Percentiles rank a stretch among this genome's conserved stretches.
Conservation (phyloP, 176 grass and related monocot genomes). For the Aegilops sharonensis region DNA sequence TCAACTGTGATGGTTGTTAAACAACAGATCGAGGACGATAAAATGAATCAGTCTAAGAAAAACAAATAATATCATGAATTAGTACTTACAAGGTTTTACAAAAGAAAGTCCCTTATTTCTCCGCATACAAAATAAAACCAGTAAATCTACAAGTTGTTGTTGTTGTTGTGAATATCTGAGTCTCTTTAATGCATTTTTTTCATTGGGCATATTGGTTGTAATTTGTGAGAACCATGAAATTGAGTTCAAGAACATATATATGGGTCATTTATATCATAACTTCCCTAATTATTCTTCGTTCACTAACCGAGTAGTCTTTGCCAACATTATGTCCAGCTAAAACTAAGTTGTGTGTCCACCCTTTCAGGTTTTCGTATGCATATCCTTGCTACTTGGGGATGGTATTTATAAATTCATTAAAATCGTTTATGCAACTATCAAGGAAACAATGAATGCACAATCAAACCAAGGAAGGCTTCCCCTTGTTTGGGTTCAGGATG, state of each 20-base stretch:
- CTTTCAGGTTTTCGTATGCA: conserved; percentile 75
- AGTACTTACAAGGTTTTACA: too few species aligned
- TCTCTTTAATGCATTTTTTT: neutral
- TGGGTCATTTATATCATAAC: neutral
- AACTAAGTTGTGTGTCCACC: neutral
- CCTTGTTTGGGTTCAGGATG: conserved; percentile 24
- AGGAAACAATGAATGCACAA: conserved; percentile 55
- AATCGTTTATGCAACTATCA: conserved; percentile 60
- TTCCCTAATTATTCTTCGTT: neutral
- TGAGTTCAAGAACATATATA: neutral
- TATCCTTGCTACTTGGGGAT: conserved; percentile 80
- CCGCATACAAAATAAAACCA: neutral
- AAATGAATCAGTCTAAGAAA: too few species aligned
- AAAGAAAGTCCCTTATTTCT: neutral
- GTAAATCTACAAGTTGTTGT: neutral
- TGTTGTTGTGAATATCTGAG: too few species aligned
- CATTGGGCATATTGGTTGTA: neutral
- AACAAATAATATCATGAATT: too few species aligned
- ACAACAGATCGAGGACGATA: too few species aligned
- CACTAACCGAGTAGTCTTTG: neutral
- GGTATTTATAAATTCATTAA: conserved; percentile 87
- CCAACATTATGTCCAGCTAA: neutral
- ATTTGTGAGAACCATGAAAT: neutral
- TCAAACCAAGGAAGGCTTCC: conserved; percentile 46
- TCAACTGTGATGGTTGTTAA: too few species aligned